These are phyloP conservation scores for Ottelia alismoides DNA, from an alignment of 106 monocot species.

Conservation along the genomic window DNA sequence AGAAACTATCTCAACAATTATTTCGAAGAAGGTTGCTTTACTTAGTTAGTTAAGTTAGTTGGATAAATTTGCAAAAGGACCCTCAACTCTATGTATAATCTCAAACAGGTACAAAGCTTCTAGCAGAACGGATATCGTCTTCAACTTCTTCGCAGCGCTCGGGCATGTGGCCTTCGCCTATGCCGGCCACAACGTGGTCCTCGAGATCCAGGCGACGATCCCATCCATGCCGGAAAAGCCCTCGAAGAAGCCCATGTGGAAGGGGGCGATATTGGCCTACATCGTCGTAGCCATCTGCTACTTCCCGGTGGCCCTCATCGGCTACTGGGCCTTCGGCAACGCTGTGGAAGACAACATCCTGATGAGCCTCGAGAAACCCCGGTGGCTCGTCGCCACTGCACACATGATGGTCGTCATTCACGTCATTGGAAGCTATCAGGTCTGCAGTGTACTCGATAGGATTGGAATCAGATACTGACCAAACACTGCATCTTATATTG, in stretches of 20 bases:
- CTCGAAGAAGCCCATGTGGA: slow-evolving; percentile 4
- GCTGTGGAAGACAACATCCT: slow-evolving; percentile 4
- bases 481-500: too few relatives aligned
- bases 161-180: slow-evolving; percentile 5
- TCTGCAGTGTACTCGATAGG: not conserved
- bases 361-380: not conserved
- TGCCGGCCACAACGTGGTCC: slow-evolving; percentile 6
- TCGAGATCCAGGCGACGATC: slow-evolving; percentile 10
- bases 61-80: too few relatives aligned
- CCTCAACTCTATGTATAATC: too few relatives aligned
- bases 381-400: slow-evolving; percentile 1
- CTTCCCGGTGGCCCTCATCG: slow-evolving; percentile 4
- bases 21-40: too few relatives aligned
- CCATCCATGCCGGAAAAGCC: slow-evolving; percentile 7
- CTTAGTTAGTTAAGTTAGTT: too few relatives aligned
- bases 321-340: slow-evolving; percentile 8
- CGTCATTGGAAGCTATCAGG: slow-evolving; percentile 9
- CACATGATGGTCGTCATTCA: slow-evolving; percentile 7
- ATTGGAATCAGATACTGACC: too few relatives aligned
- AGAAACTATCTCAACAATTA: too few relatives aligned
- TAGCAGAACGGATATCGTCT: not conserved
- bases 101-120: too few relatives aligned
- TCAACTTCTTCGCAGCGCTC: not conserved
- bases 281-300: slow-evolving; percentile 7
- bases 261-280: slow-evolving; percentile 2